Percentiles rank a stretch among this genome's conserved stretches.
phyloP scores from a whole-genome alignment of 1,139 yeast species.

The Pneumocystis oryctolagi region DNA sequence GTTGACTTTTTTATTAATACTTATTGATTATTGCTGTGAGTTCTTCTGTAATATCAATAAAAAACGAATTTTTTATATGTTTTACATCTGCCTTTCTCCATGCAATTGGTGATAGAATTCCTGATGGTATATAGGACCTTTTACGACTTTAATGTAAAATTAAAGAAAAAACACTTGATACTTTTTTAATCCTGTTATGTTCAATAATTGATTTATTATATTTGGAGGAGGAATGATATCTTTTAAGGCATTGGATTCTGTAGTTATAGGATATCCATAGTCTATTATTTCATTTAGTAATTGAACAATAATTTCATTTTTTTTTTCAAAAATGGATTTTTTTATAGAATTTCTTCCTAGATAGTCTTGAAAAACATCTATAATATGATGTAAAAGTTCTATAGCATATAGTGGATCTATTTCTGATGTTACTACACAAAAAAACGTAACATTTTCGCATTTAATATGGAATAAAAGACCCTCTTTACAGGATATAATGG shows the following conservation, averaged over 20 bases:
- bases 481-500: background rate
- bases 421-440: background rate
- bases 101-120: constrained; percentile 31
- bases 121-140: background rate
- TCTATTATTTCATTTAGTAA: constrained; percentile 57
- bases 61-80: constrained; percentile 64
- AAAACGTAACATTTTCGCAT: background rate
- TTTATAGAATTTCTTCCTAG: constrained; percentile 42
- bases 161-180: constrained; percentile 1
- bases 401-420: background rate
- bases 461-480: background rate
- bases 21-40: background rate
- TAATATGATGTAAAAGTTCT: background rate
- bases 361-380: constrained; percentile 25
- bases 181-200: constrained; percentile 13
- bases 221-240: constrained; percentile 51
- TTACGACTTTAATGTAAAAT: background rate
- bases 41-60: constrained; percentile 54
- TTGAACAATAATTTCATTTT: constrained; percentile 50
- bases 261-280: constrained; percentile 55
- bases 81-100: constrained; percentile 60
- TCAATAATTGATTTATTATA: constrained; percentile 20
- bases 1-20: background rate
- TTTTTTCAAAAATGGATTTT: constrained; percentile 44
- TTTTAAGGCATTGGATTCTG: constrained; percentile 56